Percentiles rank a stretch among this genome's conserved stretches.
Conservation (phyloP, 257 asterid genomes). For the Euphrasia confusa region DNA sequence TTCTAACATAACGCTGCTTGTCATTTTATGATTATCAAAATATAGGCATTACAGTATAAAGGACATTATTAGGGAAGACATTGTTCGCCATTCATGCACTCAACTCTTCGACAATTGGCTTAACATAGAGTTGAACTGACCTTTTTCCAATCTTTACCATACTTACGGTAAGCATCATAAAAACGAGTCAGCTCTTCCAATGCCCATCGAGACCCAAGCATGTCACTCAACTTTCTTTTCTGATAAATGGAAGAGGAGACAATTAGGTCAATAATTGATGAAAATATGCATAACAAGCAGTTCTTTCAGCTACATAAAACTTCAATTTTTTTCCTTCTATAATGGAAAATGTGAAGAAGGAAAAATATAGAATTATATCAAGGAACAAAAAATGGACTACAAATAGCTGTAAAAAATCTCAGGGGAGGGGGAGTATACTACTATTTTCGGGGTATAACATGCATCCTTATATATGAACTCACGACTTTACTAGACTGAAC, state of each 20-base stretch:
- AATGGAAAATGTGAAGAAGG: not conserved
- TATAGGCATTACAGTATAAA: slow-evolving; percentile 2
- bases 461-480: no score
- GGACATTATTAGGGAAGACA: slow-evolving; percentile 5
- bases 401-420: slow-evolving; percentile 18
- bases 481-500: no score
- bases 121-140: slow-evolving; percentile 35
- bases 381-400: slow-evolving; percentile 13
- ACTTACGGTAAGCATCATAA: slow-evolving; percentile 77
- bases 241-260: slow-evolving; percentile 23
- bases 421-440: not conserved
- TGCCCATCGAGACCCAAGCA: slow-evolving; percentile 87
- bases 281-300: not conserved
- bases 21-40: not conserved
- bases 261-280: slow-evolving; percentile 20
- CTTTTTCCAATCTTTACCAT: slow-evolving; percentile 88
- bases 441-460: not conserved
- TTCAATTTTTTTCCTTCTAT: not conserved
- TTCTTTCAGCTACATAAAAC: slow-evolving; percentile 3
- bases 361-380: slow-evolving; percentile 1
- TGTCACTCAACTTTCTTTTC: slow-evolving; percentile 76
- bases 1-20: slow-evolving; percentile 5
- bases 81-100: slow-evolving; percentile 11
- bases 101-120: slow-evolving; percentile 12
- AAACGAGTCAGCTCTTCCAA: slow-evolving; percentile 68